Evolutionary conservation across 2,329 filamentous ascomycete species (phyloP).

Genomic region (Colletotrichum gigasporum): DNA sequence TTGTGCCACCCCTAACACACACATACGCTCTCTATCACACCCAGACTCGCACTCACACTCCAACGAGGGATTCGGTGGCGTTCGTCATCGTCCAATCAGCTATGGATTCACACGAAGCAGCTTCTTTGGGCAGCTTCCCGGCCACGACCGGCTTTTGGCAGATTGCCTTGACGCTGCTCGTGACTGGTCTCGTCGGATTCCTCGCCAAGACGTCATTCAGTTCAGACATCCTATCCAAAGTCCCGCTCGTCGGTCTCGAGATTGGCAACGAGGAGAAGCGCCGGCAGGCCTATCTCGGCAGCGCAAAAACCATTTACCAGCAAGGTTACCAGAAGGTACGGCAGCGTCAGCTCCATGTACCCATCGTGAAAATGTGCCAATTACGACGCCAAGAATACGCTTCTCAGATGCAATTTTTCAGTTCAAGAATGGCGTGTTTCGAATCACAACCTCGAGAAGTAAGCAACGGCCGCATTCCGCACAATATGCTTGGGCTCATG

Average conservation of each 20-base stretch:
- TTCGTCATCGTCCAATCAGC: neutral
- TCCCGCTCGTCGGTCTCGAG: slow-evolving; percentile 38
- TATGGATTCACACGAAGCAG: neutral
- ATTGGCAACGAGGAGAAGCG: slow-evolving; percentile 37
- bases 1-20: neutral
- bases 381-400: neutral
- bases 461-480: neutral
- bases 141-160: neutral
- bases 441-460: slow-evolving; percentile 38
- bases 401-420: slow-evolving; percentile 8
- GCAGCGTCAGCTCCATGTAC: neutral
- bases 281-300: slow-evolving; percentile 34
- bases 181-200: neutral
- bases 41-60: neutral
- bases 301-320: slow-evolving; percentile 35
- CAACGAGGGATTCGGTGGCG: neutral
- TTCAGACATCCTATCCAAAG: neutral
- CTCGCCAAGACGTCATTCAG: neutral
- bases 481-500: neutral
- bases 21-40: too few relatives aligned
- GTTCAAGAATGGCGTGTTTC: slow-evolving; percentile 41
- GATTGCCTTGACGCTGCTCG: neutral
- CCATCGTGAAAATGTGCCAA: neutral
- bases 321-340: slow-evolving; percentile 40
- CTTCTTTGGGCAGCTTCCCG: neutral